A percentile compares a stretch with the other conserved stretches of the same genome.
Evolutionary conservation across 495 filamentous ascomycete genomes (phyloP).

Genomic region (Annulohypoxylon nitens): DNA sequence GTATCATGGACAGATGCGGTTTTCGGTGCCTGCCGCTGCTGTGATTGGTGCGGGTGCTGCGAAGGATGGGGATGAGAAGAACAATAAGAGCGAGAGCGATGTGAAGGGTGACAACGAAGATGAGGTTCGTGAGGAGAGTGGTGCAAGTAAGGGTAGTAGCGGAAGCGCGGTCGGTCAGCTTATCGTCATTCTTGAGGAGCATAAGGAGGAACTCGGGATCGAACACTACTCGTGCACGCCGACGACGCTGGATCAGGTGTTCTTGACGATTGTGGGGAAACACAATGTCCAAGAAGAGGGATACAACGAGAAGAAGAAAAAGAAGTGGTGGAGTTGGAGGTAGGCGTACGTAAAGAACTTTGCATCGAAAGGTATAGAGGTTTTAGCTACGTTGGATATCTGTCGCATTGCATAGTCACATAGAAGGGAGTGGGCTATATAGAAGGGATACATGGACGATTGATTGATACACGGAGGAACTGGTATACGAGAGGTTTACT

Average conservation of each 20-base stretch:
- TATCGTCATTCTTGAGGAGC: conserved; percentile 77
- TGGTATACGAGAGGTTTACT: not conserved
- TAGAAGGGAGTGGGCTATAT: not conserved
- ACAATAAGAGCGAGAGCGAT: not conserved
- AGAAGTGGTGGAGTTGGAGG: conserved; percentile 45
- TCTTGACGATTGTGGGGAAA: conserved; percentile 81
- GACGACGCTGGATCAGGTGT: conserved; percentile 89
- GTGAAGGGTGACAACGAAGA: not conserved
- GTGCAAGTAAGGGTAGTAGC: conserved; percentile 35
- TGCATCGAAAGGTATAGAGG: not conserved
- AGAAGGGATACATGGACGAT: not conserved
- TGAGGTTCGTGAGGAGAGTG: conserved; percentile 13
- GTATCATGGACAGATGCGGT: conserved; percentile 86
- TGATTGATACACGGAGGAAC: not conserved
- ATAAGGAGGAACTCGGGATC: conserved; percentile 73
- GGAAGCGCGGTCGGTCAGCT: conserved; percentile 68
- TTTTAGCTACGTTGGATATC: not conserved
- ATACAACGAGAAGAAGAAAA: conserved; percentile 60
- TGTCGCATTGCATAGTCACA: not conserved
- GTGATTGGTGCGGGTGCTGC: conserved; percentile 19
- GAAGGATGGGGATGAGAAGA: conserved; percentile 17
- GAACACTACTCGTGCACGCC: conserved; percentile 85
- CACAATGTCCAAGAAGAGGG: conserved; percentile 85
- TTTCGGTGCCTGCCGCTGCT: conserved; percentile 70
- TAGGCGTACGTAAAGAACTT: not conserved